A percentile compares a stretch with the other conserved stretches of the same genome.
phyloP scores from a whole-genome alignment of 192 early-diverging fungal genomes.

The Neocallimastix lanati region DNA sequence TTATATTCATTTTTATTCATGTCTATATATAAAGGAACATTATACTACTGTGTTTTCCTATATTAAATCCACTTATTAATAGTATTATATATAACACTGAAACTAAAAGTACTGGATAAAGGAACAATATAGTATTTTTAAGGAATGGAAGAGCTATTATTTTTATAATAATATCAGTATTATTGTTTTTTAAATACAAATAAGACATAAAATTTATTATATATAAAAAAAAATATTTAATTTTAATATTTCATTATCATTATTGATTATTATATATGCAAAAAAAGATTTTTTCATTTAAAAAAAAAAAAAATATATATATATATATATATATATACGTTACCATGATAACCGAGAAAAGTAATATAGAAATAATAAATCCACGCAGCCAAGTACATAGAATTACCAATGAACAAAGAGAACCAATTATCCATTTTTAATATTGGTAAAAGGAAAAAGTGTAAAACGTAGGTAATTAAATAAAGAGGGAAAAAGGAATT shows the following conservation, averaged over 20 bases:
- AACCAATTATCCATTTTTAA: constrained; percentile 63
- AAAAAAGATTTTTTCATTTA: too few relatives aligned
- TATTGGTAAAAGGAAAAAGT: constrained; percentile 81
- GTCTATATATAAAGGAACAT: neutral
- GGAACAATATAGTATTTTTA: constrained; percentile 67
- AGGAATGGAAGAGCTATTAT: constrained; percentile 75
- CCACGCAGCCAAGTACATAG: constrained; percentile 63
- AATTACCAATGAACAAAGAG: constrained; percentile 66
- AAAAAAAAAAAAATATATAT: too few relatives aligned
- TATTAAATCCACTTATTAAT: neutral
- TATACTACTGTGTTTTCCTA: neutral
- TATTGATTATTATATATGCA: too few relatives aligned
- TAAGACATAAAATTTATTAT: too few relatives aligned
- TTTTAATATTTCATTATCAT: too few relatives aligned
- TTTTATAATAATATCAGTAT: too few relatives aligned
- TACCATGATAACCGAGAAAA: constrained; percentile 83
- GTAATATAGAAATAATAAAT: constrained; percentile 75
- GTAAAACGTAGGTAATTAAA: constrained; percentile 68
- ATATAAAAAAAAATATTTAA: too few relatives aligned
- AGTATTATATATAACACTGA: constrained; percentile 28
- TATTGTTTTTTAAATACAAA: too few relatives aligned
- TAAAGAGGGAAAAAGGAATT: constrained; percentile 90
- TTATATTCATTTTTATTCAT: too few relatives aligned
- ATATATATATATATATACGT: neutral
- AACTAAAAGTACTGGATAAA: constrained; percentile 65